A percentile compares a stretch with the other conserved stretches of the same genome.
Evolutionary conservation across 1,284 basidiomycete species (phyloP).

Genomic region (Sporisorium graminicola): DNA sequence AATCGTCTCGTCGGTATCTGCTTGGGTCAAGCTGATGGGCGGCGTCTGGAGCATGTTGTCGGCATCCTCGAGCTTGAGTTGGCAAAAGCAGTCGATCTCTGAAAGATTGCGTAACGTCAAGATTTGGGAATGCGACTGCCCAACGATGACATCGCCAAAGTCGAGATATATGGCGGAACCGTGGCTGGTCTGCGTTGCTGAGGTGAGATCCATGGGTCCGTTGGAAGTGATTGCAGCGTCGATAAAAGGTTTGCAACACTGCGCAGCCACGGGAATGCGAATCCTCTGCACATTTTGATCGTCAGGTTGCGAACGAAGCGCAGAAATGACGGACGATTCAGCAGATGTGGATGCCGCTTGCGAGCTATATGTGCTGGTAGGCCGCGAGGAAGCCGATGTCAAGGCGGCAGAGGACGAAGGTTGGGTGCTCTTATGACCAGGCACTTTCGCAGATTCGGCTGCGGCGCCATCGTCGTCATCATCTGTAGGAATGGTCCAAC

Average conservation of each 20-base stretch:
- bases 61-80: slow-evolving; percentile 61
- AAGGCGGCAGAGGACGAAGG: slow-evolving; percentile 26
- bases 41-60: slow-evolving; percentile 59
- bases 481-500: slow-evolving; percentile 38
- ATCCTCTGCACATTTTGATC: slow-evolving; percentile 50
- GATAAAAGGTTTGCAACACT: slow-evolving; percentile 49
- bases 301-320: slow-evolving; percentile 27
- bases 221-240: slow-evolving; percentile 35
- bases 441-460: slow-evolving; percentile 1
- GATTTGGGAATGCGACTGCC: slow-evolving; percentile 49
- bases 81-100: slow-evolving; percentile 66
- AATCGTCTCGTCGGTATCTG: slow-evolving; percentile 31
- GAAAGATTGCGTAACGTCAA: slow-evolving; percentile 57
- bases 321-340: slow-evolving; percentile 40
- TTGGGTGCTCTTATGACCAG: slow-evolving; percentile 22
- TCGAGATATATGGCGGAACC: slow-evolving; percentile 57
- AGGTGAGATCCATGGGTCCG: slow-evolving; percentile 6
- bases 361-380: slow-evolving; percentile 47
- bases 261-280: slow-evolving; percentile 48
- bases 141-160: slow-evolving; percentile 67
- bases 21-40: slow-evolving; percentile 44
- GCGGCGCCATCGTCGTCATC: slow-evolving; percentile 19
- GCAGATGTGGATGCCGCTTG: slow-evolving; percentile 32
- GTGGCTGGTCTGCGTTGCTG: slow-evolving; percentile 27
- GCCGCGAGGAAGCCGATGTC: slow-evolving; percentile 48